Evolutionary conservation across 129 eudicot genomes (phyloP).

Genomic region (Solidago caesia): DNA sequence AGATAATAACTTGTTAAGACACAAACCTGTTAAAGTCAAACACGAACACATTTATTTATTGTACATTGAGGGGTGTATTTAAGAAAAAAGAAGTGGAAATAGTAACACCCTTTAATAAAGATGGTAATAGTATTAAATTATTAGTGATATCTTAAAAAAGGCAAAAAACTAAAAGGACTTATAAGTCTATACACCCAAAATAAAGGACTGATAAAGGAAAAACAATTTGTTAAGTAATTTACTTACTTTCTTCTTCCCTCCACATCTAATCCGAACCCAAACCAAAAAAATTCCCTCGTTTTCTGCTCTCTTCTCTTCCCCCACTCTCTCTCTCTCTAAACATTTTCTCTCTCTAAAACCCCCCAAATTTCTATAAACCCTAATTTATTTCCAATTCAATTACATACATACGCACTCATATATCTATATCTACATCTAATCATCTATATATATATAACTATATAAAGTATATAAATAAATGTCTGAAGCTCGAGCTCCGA

Average conservation of each 20-base stretch:
- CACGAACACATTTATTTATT: too few species aligned
- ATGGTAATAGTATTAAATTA: too few species aligned
- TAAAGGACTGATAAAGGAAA: conserved; percentile 20
- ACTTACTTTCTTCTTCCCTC: conserved; percentile 68
- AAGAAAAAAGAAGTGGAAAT: too few species aligned
- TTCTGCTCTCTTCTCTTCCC: conserved; percentile 45
- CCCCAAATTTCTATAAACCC: conserved; percentile 32
- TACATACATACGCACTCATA: not conserved
- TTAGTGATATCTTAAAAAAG: too few species aligned
- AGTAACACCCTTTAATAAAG: too few species aligned
- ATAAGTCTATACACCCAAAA: conserved; percentile 11
- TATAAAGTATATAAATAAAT: conserved; percentile 15
- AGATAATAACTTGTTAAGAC: too few species aligned
- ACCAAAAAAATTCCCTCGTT: conserved; percentile 75
- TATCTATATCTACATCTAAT: not conserved
- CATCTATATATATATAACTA: not conserved
- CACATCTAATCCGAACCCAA: conserved; percentile 81
- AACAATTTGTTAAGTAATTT: not conserved
- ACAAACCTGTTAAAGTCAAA: too few species aligned
- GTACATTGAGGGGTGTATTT: too few species aligned
- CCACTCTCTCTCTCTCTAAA: conserved; percentile 25
- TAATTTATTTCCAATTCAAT: conserved; percentile 11
- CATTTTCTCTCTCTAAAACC: conserved; percentile 39
- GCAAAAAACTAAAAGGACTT: conserved; percentile 18
- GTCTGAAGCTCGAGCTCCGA: conserved; percentile 48